Evolutionary conservation across 2,329 filamentous ascomycete genomes (phyloP).

Genomic region (Cercospora sp.): DNA sequence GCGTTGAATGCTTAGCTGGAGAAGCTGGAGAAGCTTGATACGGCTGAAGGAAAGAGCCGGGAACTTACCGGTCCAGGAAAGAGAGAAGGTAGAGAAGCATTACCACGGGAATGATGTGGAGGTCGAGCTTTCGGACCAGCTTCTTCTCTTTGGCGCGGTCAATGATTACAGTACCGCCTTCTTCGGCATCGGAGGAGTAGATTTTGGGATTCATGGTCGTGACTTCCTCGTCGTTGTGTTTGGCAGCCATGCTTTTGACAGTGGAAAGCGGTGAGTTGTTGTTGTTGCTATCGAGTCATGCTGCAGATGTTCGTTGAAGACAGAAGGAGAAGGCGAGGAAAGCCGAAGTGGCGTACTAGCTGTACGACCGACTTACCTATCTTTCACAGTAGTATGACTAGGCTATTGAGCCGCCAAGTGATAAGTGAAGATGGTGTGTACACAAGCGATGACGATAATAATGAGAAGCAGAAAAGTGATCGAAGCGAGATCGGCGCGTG

Average conservation of each 20-base stretch:
- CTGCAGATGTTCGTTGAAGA: neutral
- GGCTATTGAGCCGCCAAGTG: neutral
- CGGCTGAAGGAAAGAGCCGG: neutral
- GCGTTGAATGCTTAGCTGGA: neutral
- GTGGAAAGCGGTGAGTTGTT: neutral
- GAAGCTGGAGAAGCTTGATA: neutral
- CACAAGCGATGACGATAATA: neutral
- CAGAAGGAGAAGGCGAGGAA: neutral
- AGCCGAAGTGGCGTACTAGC: neutral
- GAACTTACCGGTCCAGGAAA: slow-evolving; percentile 67
- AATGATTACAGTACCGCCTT: slow-evolving; percentile 20
- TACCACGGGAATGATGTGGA: slow-evolving; percentile 63
- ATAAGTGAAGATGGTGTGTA: neutral
- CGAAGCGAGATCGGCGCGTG: neutral
- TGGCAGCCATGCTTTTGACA: neutral
- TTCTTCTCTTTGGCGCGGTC: slow-evolving; percentile 52
- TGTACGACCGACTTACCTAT: neutral
- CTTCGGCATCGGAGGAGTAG: slow-evolving; percentile 5
- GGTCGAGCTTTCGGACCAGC: slow-evolving; percentile 65
- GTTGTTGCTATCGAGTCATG: neutral
- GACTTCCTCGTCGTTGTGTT: neutral
- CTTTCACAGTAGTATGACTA: neutral
- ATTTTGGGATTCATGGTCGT: neutral
- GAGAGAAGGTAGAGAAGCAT: slow-evolving; percentile 73
- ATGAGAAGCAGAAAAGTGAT: neutral